Evolutionary conservation across 2,329 filamentous ascomycete species (phyloP).

Genomic region (Ophiocordyceps camponoti-saundersi): DNA sequence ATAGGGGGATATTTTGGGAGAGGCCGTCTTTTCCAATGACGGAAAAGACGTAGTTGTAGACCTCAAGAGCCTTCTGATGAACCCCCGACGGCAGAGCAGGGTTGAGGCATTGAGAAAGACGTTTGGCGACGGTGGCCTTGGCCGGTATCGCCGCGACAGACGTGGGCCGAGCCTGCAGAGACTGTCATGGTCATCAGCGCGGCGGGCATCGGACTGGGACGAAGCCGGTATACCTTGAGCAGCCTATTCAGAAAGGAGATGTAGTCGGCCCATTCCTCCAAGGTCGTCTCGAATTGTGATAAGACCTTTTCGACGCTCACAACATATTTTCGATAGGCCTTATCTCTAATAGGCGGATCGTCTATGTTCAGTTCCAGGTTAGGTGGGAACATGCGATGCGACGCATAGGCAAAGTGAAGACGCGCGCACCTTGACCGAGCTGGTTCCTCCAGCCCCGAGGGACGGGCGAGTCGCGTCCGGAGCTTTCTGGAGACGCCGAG

Average conservation of each 20-base stretch:
- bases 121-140: conserved; percentile 70
- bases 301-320: conserved; percentile 74
- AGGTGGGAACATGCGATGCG: background rate
- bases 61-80: conserved; percentile 91
- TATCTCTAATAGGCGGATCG: conserved; percentile 40
- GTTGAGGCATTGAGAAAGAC: conserved; percentile 87
- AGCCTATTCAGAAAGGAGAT: conserved; percentile 90
- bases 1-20: conserved; percentile 67
- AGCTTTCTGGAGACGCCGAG: conserved; percentile 63
- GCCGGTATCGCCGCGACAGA: conserved; percentile 60
- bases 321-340: conserved; percentile 74
- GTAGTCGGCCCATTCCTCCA: conserved; percentile 99
- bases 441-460: conserved; percentile 63
- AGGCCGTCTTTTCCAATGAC: conserved; percentile 69
- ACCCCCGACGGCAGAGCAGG: conserved; percentile 87
- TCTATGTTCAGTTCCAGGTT: conserved; percentile 18
- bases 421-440: conserved; percentile 52
- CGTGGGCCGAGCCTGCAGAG: conserved; percentile 70
- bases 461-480: conserved; percentile 62
- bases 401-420: conserved; percentile 2
- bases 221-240: conserved; percentile 48
- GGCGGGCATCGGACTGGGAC: too few relatives aligned
- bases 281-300: conserved; percentile 74
- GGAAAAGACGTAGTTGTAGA: conserved; percentile 79
- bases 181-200: conserved; percentile 29